Percentiles rank a stretch among this genome's conserved stretches.
These are phyloP conservation scores for Nitzschia sp. DNA, from an alignment of 108 stramenopile genomes.

Conservation along the genomic window DNA sequence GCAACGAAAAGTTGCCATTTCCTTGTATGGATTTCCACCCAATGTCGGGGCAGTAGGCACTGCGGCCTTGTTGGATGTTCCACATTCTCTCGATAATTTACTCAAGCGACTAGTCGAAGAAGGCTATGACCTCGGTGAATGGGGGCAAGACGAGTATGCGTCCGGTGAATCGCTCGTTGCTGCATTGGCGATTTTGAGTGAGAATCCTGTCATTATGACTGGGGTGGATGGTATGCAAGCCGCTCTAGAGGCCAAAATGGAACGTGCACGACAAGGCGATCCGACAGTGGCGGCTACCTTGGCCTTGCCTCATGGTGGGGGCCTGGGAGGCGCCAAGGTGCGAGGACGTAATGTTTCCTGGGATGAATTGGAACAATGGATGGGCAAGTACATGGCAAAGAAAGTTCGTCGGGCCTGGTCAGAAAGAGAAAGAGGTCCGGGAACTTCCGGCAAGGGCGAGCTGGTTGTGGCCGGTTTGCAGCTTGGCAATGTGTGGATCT, in stretches of 20 bases:
- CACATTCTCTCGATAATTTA: conserved; percentile 60
- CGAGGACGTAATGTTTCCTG: conserved; percentile 47
- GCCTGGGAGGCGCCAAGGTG: conserved; percentile 68
- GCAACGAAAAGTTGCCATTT: conserved; percentile 64
- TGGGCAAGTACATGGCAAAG: conserved; percentile 76
- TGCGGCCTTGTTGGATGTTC: conserved; percentile 86
- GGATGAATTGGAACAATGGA: conserved; percentile 63
- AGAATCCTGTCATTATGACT: conserved; percentile 57
- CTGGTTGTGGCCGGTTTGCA: conserved; percentile 78
- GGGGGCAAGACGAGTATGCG: conserved; percentile 44
- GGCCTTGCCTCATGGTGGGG: conserved; percentile 50
- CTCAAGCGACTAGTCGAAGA: conserved; percentile 55
- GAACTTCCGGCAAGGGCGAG: conserved; percentile 61
- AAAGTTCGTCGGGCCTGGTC: conserved; percentile 76
- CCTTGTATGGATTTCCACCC: conserved; percentile 87
- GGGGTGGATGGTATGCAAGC: conserved; percentile 61
- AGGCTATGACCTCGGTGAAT: conserved; percentile 78
- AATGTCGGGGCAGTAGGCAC: conserved; percentile 91
- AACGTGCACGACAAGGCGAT: conserved; percentile 57
- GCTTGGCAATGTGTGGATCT: conserved; percentile 81
- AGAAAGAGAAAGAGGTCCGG: conserved; percentile 64
- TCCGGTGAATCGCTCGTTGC: conserved; percentile 53
- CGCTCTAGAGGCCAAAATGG: conserved; percentile 52
- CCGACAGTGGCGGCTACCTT: conserved; percentile 57
- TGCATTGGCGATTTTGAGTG: conserved; percentile 38